Percentiles rank a stretch among this genome's conserved stretches.
Evolutionary conservation across 2,329 filamentous ascomycete species (phyloP).

Genomic region (Aspergillus flavus): DNA sequence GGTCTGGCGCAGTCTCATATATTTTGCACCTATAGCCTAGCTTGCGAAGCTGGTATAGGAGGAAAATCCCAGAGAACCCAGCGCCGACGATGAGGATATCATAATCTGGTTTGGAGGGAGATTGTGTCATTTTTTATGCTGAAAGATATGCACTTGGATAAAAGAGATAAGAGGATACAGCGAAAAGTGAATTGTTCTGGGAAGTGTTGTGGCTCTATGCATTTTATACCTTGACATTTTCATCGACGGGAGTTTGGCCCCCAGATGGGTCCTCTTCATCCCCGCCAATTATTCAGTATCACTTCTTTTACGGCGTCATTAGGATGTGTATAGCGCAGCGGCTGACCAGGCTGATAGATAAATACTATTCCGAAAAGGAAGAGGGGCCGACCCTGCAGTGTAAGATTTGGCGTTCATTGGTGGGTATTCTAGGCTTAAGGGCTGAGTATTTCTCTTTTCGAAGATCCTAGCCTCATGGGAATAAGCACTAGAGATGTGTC

Average conservation of each 20-base stretch:
- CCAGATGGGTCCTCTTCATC: too few species aligned
- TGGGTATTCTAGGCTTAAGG: too few species aligned
- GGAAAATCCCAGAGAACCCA: constrained; percentile 13
- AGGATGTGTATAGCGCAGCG: too few species aligned
- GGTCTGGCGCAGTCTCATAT: constrained; percentile 7
- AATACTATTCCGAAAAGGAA: too few species aligned
- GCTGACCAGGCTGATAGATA: too few species aligned
- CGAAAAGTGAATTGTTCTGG: not conserved
- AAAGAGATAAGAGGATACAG: not conserved
- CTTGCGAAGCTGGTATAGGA: constrained; percentile 13
- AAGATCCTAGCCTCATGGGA: not conserved
- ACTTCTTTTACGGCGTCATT: too few species aligned
- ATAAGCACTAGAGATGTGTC: not conserved
- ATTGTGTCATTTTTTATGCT: not conserved
- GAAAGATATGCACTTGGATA: not conserved
- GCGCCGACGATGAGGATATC: constrained; percentile 14
- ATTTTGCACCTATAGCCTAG: constrained; percentile 8
- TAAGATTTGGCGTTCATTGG: too few species aligned
- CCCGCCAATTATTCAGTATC: too few species aligned
- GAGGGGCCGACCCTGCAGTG: too few species aligned
- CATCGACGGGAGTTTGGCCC: too few species aligned
- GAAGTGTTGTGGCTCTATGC: too few species aligned
- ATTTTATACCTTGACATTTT: too few species aligned
- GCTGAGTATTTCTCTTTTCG: not conserved
- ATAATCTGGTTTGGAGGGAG: not conserved